These are phyloP conservation scores for Fraxinus nigra DNA, from an alignment of 305 asterid species.

Conservation along the genomic window DNA sequence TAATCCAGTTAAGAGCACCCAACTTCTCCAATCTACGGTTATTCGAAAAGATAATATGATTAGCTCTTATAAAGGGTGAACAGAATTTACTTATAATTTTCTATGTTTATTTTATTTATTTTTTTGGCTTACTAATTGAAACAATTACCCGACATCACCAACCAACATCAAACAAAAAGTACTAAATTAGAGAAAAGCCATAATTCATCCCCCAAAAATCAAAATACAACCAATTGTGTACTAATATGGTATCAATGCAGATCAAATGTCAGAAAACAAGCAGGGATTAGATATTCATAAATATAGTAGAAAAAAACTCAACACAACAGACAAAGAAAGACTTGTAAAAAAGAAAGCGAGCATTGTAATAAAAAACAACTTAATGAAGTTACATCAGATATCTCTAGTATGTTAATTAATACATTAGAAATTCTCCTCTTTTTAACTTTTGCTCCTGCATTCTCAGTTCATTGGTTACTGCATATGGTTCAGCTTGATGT, in stretches of 20 bases:
- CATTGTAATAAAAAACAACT: not conserved
- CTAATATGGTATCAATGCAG: not conserved
- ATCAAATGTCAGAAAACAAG: not conserved
- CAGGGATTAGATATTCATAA: not conserved
- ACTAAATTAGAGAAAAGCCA: not conserved
- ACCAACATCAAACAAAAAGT: not conserved
- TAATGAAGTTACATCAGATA: not conserved
- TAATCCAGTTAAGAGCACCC: slow-evolving; percentile 80
- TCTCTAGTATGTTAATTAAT: too few relatives aligned
- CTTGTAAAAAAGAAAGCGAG: not conserved
- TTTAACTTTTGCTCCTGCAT: not conserved
- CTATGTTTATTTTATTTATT: not conserved
- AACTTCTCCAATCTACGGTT: slow-evolving; percentile 52
- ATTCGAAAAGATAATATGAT: not conserved
- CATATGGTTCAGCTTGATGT: not conserved
- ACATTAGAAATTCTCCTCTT: not conserved
- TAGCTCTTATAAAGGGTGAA: not conserved
- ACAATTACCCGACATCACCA: not conserved
- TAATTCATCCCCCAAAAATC: not conserved
- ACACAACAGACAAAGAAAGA: not conserved
- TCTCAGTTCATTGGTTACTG: not conserved
- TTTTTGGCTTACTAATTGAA: not conserved
- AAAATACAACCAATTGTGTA: not conserved
- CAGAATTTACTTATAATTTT: not conserved
- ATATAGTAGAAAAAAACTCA: not conserved